A percentile compares a stretch with the other conserved stretches of the same genome.
phyloP scores from a whole-genome alignment of 768 basidiomycete genomes.

The Hortiboletus flavorubellus region DNA sequence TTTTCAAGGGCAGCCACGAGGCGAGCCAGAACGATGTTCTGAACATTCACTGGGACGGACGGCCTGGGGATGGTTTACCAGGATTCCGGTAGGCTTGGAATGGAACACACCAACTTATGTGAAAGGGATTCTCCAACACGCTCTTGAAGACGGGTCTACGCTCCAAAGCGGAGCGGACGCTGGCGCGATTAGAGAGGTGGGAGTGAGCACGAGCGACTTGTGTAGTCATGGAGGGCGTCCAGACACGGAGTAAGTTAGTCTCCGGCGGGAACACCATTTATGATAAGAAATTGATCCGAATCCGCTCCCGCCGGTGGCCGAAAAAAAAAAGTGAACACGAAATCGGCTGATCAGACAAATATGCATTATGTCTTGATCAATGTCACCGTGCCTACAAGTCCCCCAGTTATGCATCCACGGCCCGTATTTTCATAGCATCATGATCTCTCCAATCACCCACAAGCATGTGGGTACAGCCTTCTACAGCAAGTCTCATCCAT shows the following conservation, averaged over 20 bases:
- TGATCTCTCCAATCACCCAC: no score
- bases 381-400: no score
- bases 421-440: no score
- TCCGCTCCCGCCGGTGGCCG: no score
- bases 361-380: no score
- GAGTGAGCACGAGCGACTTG: constrained; percentile 50
- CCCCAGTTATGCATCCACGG: no score
- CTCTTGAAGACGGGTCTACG: constrained; percentile 66
- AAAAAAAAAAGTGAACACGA: no score
- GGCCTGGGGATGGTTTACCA: constrained; percentile 46
- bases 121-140: constrained; percentile 70
- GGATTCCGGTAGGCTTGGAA: neutral
- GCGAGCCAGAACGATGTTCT: constrained; percentile 55
- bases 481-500: no score
- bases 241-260: neutral
- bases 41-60: constrained; percentile 54
- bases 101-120: constrained; percentile 55
- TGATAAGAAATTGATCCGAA: no score
- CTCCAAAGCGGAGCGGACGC: constrained; percentile 41
- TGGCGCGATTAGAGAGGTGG: constrained; percentile 63
- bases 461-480: neutral
- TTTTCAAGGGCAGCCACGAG: constrained; percentile 50
- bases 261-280: no score
- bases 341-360: no score
- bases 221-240: constrained; percentile 41